Evolutionary conservation across 2,329 filamentous ascomycete species (phyloP).

Genomic region (Fusarium verrucosum): DNA sequence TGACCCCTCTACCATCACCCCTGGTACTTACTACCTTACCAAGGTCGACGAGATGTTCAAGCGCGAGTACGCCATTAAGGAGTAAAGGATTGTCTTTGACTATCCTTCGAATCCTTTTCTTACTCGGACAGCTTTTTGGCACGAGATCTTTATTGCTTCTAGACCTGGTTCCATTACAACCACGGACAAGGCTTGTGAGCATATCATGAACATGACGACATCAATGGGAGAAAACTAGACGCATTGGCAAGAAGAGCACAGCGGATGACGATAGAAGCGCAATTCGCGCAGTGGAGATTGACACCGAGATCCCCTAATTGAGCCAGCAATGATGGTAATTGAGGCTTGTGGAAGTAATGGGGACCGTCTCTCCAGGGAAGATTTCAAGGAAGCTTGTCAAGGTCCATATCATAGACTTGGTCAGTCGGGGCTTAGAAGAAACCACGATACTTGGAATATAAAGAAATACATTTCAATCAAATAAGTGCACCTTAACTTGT

Average conservation of each 20-base stretch:
- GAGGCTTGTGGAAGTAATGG: constrained; percentile 41
- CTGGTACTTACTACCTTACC: constrained; percentile 80
- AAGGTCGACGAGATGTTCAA: constrained; percentile 88
- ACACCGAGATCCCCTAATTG: constrained; percentile 40
- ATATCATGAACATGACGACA: constrained; percentile 40
- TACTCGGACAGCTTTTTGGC: constrained; percentile 23
- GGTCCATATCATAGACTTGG: constrained; percentile 32
- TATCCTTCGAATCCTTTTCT: constrained; percentile 27
- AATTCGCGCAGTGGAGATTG: constrained; percentile 27
- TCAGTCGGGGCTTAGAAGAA: constrained; percentile 32
- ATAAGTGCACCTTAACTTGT: not conserved
- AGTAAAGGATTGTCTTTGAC: constrained; percentile 54
- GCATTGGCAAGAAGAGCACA: constrained; percentile 40
- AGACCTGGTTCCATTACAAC: constrained; percentile 13
- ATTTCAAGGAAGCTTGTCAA: constrained; percentile 35
- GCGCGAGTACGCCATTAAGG: constrained; percentile 79
- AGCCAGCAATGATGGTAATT: constrained; percentile 29
- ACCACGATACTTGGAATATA: constrained; percentile 37
- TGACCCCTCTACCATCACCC: constrained; percentile 69
- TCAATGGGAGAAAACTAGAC: constrained; percentile 39
- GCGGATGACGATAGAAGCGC: constrained; percentile 42
- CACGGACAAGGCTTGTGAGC: constrained; percentile 21
- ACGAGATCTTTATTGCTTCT: constrained; percentile 28
- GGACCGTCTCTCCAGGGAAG: constrained; percentile 31
- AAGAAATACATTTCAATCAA: constrained; percentile 32